A percentile compares a stretch with the other conserved stretches of the same genome.
Evolutionary conservation across 2,329 filamentous ascomycete species (phyloP).

Genomic region (Colletotrichum sp.): DNA sequence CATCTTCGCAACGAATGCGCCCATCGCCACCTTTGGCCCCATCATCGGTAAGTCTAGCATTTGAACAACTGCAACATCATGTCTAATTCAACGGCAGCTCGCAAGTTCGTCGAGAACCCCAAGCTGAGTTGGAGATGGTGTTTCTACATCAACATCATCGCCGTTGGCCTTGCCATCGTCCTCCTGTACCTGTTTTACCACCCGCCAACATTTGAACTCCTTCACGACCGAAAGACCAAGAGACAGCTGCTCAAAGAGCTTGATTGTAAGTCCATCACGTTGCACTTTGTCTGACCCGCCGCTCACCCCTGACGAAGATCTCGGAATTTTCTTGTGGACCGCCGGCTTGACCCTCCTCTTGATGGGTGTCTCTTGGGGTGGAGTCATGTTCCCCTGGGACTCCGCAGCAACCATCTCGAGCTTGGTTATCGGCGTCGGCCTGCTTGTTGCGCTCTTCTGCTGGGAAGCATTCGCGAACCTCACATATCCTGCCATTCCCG

Average conservation of each 20-base stretch:
- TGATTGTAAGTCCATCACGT: slow-evolving; percentile 31
- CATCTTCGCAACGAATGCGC: slow-evolving; percentile 37
- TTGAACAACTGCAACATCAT: rapidly evolving
- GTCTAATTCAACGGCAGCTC: slow-evolving; percentile 25
- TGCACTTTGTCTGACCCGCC: background rate
- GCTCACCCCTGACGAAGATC: slow-evolving; percentile 21
- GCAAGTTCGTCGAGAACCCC: slow-evolving; percentile 37
- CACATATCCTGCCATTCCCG: slow-evolving; percentile 39
- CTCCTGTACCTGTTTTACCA: slow-evolving; percentile 44
- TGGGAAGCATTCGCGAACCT: slow-evolving; percentile 39
- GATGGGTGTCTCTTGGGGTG: slow-evolving; percentile 51
- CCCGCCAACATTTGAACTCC: slow-evolving; percentile 42
- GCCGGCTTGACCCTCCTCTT: slow-evolving; percentile 49
- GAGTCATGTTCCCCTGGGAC: slow-evolving; percentile 46
- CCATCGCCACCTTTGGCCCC: slow-evolving; percentile 37
- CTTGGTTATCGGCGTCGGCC: slow-evolving; percentile 36
- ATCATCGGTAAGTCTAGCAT: slow-evolving; percentile 31
- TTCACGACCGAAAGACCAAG: slow-evolving; percentile 42
- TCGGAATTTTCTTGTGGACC: slow-evolving; percentile 50
- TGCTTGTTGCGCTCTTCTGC: slow-evolving; percentile 39
- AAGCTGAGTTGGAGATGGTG: slow-evolving; percentile 44
- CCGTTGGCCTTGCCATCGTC: slow-evolving; percentile 35
- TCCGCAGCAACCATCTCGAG: slow-evolving; percentile 42
- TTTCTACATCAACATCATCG: slow-evolving; percentile 46
- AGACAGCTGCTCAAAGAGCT: slow-evolving; percentile 36